Conservation (phyloP, 1,284 basidiomycete genomes). For the Moesziomyces antarcticus region DNA sequence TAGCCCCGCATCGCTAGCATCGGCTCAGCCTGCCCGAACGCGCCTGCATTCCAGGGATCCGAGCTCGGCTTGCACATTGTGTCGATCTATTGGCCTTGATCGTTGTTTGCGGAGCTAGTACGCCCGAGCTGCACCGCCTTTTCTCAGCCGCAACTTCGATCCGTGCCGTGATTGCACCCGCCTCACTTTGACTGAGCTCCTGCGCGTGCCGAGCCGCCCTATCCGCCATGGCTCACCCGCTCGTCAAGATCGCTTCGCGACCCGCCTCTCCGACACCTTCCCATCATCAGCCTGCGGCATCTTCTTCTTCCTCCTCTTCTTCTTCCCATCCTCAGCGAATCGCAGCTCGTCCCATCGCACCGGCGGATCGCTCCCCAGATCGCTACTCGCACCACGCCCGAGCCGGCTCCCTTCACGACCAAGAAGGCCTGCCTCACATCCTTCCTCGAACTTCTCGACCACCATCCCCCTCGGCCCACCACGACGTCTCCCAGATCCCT, state of each 20-base stretch:
- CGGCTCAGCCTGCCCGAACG: no score
- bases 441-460: constrained; percentile 30
- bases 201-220: background rate
- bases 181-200: background rate
- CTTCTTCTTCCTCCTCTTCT: constrained; percentile 15
- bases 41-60: no score
- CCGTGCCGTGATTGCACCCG: background rate
- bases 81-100: no score
- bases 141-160: background rate
- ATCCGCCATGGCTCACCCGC: constrained; percentile 26
- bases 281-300: constrained; percentile 11
- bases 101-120: background rate
- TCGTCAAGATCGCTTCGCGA: constrained; percentile 42
- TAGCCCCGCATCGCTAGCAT: background rate
- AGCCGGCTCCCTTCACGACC: constrained; percentile 28
- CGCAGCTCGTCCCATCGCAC: constrained; percentile 36
- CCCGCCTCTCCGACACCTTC: constrained; percentile 35
- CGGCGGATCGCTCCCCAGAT: constrained; percentile 37
- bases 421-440: constrained; percentile 21
- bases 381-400: constrained; percentile 31
- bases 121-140: background rate
- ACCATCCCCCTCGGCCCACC: constrained; percentile 27
- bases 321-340: constrained; percentile 27
- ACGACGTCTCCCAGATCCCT: constrained; percentile 14
- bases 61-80: no score